Evolutionary conservation across 2,329 filamentous ascomycete species (phyloP), one percentile per base, ranked within the genome.

Genomic region (Ophiostoma himal-ulmi): DNA sequence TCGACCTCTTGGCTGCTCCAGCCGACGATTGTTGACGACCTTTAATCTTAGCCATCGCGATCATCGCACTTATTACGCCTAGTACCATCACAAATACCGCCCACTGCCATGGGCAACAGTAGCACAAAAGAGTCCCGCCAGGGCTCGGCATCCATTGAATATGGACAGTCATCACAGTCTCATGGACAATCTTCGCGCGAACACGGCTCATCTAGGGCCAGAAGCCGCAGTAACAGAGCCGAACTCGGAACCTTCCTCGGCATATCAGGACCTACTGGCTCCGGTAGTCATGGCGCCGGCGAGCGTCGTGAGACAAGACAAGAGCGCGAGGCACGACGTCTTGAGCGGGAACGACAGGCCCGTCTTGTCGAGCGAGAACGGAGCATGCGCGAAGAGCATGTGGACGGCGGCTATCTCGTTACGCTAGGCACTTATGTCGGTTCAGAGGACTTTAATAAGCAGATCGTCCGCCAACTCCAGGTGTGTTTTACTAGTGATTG

Each of bases 371-470:
- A 99, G 78, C 88, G 95, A 67, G 94, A 97, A 79, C 86, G 91
- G 74, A 99, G 95, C 77, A 88, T 98, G 82, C 89, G 85, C 73
- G 94, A 97, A 76, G 95, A 99, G 78, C 88, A 94, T 78, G 91
- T 98, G 3, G 95, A 99, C 79, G 95, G 95, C 26, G 95, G 95
- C 30, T 99, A 90, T 81, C 82, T 99, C 67, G 95, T 99, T 41
- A 99, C 95, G 0, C 87, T 97, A 77, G 95, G 95, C 48, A 92
- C 94, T 68, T 99, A 99, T 77, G 94, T 92, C 30, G 94, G 94
- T 0, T 83, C 88, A 0, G 95, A 99, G 80, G 95, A 99, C 80
- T 99, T 94, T 78, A 96, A 88, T 83, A 98, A 98, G 79, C 82
- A 86, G 22, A 83, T 92, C 67, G 94, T 98, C 70, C 88, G 95